Base-by-base conservation (phyloP, 2,329 filamentous ascomycete genomes). In the Fusarium phyllophilum region DNA sequence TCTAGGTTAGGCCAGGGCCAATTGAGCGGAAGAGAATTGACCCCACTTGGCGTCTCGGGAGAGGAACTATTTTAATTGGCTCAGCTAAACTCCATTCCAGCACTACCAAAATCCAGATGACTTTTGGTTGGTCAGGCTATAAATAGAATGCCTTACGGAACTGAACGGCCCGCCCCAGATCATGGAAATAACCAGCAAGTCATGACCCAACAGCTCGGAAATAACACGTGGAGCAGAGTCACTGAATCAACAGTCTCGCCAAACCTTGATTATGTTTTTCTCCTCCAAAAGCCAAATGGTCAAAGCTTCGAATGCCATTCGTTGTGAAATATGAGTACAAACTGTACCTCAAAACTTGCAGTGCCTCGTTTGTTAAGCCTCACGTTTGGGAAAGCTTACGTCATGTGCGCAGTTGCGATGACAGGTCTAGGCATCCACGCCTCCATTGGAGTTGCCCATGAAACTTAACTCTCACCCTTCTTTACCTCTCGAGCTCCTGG, bases 341-440 rank as follows among this genome's bases (percentile, higher is more conserved):
- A 13, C 5, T 13, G 5, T 24, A 3, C 17, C 4, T 48, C 4
- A 18, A 3, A 26, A 11, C 2, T n/a, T 9, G 14, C 14, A 17
- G 33, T 29, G 24, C 20, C 14, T 31, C 26, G 48, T 24, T 24
- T 26, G 9, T 33, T 13, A 24, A 31, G 14, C 24, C 26, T 36
- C 34, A 10, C 5, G 10, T 15, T 15, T 1, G 8, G 31, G 9
- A 26, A 3, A 22, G 26, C 45, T 44, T 56, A 61, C 48, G 48
- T 61, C 58, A 61, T 61, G 15, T 41, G 39, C n/a, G 20, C 29
- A 56, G 20, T 38, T 36, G 20, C 20, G 9, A 36, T 36, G 15
- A 38, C 33, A 24, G 33, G 18, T 26, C 13, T 24, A 62, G 60
- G 60, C 60, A 59, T 20, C 60, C 26, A n/a, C 33, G 41, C 22